A percentile compares a stretch with the other conserved stretches of the same genome.
Evolutionary conservation across 305 asterid species (phyloP).

Genomic region (Solanum hybrid): DNA sequence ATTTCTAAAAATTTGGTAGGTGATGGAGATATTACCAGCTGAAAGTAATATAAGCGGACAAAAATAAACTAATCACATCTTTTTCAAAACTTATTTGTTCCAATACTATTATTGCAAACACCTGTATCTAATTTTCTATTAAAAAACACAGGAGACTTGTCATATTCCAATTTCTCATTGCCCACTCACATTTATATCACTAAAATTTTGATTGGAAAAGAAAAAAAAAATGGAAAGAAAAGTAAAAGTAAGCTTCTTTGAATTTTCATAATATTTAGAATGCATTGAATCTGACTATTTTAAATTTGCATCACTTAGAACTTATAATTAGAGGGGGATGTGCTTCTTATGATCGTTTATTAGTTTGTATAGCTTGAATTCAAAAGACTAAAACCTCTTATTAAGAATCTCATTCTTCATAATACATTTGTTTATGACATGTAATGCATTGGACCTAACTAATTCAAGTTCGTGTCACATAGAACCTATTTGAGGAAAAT

Average conservation of each 20-base stretch:
- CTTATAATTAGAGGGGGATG: background rate
- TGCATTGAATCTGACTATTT: background rate
- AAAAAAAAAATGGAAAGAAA: background rate
- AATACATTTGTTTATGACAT: background rate
- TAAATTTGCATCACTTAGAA: background rate
- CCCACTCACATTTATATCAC: conserved; percentile 14
- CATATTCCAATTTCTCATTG: conserved; percentile 24
- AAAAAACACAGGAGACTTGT: conserved; percentile 19
- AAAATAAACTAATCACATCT: conserved; percentile 15
- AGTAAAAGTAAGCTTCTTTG: background rate
- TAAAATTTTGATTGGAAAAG: background rate
- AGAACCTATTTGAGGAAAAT: background rate
- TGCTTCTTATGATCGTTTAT: background rate
- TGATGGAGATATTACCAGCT: conserved; percentile 7
- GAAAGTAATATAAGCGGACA: background rate
- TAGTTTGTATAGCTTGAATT: background rate
- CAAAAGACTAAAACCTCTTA: background rate
- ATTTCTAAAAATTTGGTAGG: background rate
- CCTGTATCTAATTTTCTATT: conserved; percentile 18
- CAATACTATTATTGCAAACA: conserved; percentile 26
- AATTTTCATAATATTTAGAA: background rate
- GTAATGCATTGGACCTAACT: background rate
- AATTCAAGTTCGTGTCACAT: no score
- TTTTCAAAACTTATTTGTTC: conserved; percentile 18
- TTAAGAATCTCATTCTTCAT: background rate